Evolutionary conservation across 176 grass and related monocot genomes (phyloP).

Genomic region (Secale cereale): DNA sequence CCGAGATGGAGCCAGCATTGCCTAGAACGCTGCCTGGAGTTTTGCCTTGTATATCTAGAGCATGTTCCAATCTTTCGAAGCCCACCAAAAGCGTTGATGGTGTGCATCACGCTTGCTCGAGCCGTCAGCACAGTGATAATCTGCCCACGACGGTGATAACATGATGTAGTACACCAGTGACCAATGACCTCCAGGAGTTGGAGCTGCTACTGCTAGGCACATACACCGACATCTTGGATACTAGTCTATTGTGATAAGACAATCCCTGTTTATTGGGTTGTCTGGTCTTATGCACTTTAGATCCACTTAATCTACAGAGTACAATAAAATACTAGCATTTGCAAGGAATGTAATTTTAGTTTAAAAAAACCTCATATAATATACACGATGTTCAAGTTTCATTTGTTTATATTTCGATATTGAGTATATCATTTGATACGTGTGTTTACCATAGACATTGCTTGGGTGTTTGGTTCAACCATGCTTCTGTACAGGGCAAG

Average conservation of each 20-base stretch:
- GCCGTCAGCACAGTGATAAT: neutral
- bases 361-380: neutral
- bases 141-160: neutral
- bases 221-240: neutral
- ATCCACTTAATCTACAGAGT: neutral
- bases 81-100: neutral
- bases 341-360: neutral
- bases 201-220: neutral
- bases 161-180: neutral
- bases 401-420: neutral
- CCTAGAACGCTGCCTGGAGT: neutral
- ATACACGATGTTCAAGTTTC: neutral
- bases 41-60: neutral
- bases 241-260: neutral
- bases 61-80: neutral
- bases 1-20: neutral
- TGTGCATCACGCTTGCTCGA: neutral
- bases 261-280: neutral
- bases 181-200: neutral
- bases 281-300: neutral
- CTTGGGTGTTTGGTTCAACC: neutral
- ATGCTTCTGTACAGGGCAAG: neutral
- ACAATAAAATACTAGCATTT: neutral
- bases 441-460: neutral
- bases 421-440: neutral